A percentile compares a stretch with the other conserved stretches of the same genome.
Evolutionary conservation across 2,329 filamentous ascomycete genomes (phyloP).

Genomic region (Sclerotinia glacialis): DNA sequence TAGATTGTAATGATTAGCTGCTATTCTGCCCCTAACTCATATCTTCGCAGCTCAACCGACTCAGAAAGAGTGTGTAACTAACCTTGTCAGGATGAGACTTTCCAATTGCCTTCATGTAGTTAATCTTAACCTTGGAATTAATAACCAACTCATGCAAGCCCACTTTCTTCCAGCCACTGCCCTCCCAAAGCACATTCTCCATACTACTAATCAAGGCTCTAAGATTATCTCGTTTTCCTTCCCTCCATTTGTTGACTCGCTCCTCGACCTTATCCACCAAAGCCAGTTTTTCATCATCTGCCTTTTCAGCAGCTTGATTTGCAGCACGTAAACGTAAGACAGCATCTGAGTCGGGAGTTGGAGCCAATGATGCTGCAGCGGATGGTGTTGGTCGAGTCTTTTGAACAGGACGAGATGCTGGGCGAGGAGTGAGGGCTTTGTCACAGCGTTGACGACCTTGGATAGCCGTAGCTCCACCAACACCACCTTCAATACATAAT

Average conservation of each 20-base stretch:
- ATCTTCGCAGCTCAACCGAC: not conserved
- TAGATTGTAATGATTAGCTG: slow-evolving; percentile 11
- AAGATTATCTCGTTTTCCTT: slow-evolving; percentile 89
- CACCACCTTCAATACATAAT: slow-evolving; percentile 74
- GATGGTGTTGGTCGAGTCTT: slow-evolving; percentile 45
- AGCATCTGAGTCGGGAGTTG: slow-evolving; percentile 61
- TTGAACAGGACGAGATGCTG: slow-evolving; percentile 45
- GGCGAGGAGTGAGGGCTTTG: slow-evolving; percentile 72
- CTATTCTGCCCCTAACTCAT: not conserved
- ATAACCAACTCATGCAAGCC: slow-evolving; percentile 90
- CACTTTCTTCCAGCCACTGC: slow-evolving; percentile 94
- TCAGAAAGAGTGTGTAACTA: slow-evolving; percentile 41
- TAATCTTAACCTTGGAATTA: slow-evolving; percentile 92
- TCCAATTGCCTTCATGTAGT: slow-evolving; percentile 98
- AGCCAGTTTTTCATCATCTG: slow-evolving; percentile 90
- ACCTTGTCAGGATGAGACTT: slow-evolving; percentile 99
- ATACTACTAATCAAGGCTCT: slow-evolving; percentile 82
- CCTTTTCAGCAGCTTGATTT: slow-evolving; percentile 79
- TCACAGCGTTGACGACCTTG: slow-evolving; percentile 88
- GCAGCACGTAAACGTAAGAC: slow-evolving; percentile 79
- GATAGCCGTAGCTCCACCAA: slow-evolving; percentile 80
- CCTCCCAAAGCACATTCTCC: slow-evolving; percentile 86
- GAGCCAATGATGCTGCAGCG: slow-evolving; percentile 44
- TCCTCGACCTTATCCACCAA: slow-evolving; percentile 83
- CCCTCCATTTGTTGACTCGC: slow-evolving; percentile 75